Evolutionary conservation across 345 rosid genomes (phyloP).

Genomic region (Gynandropsis gynandra): DNA sequence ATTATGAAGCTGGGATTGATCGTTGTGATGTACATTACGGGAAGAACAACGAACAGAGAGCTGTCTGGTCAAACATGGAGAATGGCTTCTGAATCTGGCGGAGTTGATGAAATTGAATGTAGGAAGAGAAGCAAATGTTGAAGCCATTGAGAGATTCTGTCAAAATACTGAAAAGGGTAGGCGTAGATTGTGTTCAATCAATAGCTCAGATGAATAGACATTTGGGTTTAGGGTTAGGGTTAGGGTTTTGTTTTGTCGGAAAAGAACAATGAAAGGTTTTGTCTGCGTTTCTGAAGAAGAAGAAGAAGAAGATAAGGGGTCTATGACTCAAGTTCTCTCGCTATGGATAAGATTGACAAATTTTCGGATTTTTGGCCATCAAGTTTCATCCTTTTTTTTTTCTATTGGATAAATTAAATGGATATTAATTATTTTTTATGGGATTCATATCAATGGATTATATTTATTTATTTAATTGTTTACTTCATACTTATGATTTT

Average conservation of each 20-base stretch:
- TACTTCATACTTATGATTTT: too few species aligned
- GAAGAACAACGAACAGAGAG: conserved; percentile 33
- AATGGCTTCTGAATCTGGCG: conserved; percentile 23
- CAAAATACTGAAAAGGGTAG: not conserved
- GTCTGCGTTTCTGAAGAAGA: not conserved
- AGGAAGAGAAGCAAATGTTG: conserved; percentile 31
- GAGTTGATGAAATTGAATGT: conserved; percentile 24
- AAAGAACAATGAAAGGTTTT: not conserved
- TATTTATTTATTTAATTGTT: too few species aligned
- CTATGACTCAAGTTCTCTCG: conserved; percentile 18
- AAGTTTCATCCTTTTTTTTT: not conserved
- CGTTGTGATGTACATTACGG: conserved; percentile 16
- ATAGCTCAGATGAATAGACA: conserved; percentile 17
- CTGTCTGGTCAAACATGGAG: conserved; percentile 23
- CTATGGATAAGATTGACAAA: conserved; percentile 25
- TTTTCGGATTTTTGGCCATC: not conserved
- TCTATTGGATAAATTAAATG: not conserved
- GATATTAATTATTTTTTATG: not conserved
- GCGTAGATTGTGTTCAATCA: conserved; percentile 9
- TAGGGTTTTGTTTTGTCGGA: conserved; percentile 5
- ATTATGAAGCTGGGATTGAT: conserved; percentile 19
- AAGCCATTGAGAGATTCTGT: conserved; percentile 20
- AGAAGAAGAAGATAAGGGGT: conserved; percentile 25
- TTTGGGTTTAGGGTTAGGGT: conserved; percentile 3
- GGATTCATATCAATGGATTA: not conserved